These are phyloP conservation scores for Pythium rhizo-oryzae DNA, from an alignment of 352 stramenopile species.

Conservation along the genomic window DNA sequence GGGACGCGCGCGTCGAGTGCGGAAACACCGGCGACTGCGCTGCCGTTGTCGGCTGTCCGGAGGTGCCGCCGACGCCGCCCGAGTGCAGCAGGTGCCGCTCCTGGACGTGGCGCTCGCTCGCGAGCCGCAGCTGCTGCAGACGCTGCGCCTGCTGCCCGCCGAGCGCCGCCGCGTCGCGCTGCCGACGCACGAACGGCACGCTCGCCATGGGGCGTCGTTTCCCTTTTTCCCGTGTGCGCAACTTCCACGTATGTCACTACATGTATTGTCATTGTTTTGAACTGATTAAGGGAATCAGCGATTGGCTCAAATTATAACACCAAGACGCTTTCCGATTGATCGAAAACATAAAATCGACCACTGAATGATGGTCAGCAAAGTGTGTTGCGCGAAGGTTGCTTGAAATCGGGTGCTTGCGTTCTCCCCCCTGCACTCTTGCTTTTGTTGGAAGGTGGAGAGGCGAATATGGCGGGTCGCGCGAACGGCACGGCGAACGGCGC, in stretches of 20 bases:
- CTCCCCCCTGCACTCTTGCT: constrained; percentile 7
- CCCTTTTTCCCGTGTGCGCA: constrained; percentile 8
- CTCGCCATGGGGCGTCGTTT: constrained; percentile 5
- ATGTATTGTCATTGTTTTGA: not conserved
- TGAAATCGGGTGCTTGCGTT: too few species aligned
- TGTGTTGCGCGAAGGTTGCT: constrained; percentile 21
- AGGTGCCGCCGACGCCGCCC: not conserved
- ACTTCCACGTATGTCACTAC: constrained; percentile 14
- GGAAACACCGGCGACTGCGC: constrained; percentile 4
- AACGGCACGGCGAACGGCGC: too few species aligned
- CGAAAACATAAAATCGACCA: constrained; percentile 3
- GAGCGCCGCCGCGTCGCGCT: constrained; percentile 32
- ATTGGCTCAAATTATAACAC: too few species aligned
- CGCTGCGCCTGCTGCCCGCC: constrained; percentile 51
- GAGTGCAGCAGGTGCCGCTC: constrained; percentile 38
- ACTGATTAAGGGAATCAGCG: too few species aligned
- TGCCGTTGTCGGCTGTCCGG: not conserved
- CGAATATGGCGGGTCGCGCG: constrained; percentile 6
- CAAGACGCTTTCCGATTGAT: too few species aligned
- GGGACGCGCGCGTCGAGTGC: constrained; percentile 21
- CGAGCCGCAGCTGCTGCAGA: constrained; percentile 48
- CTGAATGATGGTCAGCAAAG: constrained; percentile 1
- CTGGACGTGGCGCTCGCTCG: constrained; percentile 39
- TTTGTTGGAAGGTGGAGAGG: not conserved
- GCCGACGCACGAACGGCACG: constrained; percentile 22